Evolutionary conservation across 192 early-diverging fungal genomes (phyloP), one percentile per base, ranked within the genome.

Genomic region (Hyaloraphidium curvatum): DNA sequence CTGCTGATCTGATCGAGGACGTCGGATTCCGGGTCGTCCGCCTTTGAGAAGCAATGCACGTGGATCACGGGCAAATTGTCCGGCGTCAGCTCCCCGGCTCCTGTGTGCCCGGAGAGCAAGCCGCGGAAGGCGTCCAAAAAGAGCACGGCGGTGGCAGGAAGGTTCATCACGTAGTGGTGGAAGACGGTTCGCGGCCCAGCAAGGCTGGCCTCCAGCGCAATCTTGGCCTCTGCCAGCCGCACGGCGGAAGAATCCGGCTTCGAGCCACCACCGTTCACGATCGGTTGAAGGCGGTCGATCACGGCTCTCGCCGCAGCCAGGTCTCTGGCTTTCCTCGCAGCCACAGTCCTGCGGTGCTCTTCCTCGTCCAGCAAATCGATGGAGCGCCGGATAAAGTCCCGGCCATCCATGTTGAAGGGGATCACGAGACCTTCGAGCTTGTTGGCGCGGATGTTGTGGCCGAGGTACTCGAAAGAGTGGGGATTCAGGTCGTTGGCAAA

Each of bases 401-500:
- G 73, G 3, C 89, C 94, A 57, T 95, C 91, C 70, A 91, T 60
- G 59, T 95, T 91, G 59, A 83, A 92, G 2, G 86, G 62, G 7
- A 55, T 14, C 19, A 93, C 63, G 26, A 80, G 72, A 30, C 74
- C 64, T 31, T 73, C 55, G n/a, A 83, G 82, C 80, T 93, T 89
- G 62, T 99, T 99, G 9, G 76, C 39, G 17, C 40, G 54, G n/a
- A 84, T 75, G 63, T 99, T 99, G 53, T 86, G 77, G 29, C 63
- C 33, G 52, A 99, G 60, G 55, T 75, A 88, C 31, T 77, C 72
- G 61, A 75, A 87, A 3, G 91, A 92, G 5, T 67, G 68, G 13
- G 96, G 96, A 63, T 99, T 99, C 51, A 99, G 65, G 59, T 99
- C 96, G 65, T 99, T 99, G 22, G 89, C 89, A 74, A 90, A 94